Evolutionary conservation across 768 basidiomycete genomes (phyloP).

Genomic region (Lactifluus subvellereus): DNA sequence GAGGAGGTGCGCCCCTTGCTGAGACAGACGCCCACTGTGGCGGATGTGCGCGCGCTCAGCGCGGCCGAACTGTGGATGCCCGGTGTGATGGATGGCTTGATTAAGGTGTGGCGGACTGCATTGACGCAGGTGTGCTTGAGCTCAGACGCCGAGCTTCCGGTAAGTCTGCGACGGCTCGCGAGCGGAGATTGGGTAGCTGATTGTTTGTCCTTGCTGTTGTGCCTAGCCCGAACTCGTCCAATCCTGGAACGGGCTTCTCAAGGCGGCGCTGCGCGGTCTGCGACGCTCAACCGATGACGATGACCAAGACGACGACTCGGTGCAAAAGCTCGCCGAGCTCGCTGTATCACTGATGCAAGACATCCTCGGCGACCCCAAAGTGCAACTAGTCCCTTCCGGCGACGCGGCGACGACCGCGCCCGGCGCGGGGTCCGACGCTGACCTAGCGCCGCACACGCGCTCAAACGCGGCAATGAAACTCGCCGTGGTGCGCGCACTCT

Average conservation of each 20-base stretch:
- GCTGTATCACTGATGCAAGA: conserved; percentile 13
- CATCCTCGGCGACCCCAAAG: conserved; percentile 19
- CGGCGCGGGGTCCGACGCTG: not conserved
- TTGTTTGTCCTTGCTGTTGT: conserved; percentile 5
- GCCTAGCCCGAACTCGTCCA: conserved; percentile 42
- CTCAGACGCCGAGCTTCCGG: conserved; percentile 44
- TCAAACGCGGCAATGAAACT: conserved; percentile 51
- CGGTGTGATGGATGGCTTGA: conserved; percentile 48
- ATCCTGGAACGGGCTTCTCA: conserved; percentile 55
- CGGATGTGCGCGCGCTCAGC: conserved; percentile 53
- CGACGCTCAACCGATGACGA: conserved; percentile 33
- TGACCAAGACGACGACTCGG: conserved; percentile 31
- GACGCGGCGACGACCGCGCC: not conserved
- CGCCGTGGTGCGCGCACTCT: conserved; percentile 52
- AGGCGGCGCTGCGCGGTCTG: conserved; percentile 41
- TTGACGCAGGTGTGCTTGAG: conserved; percentile 41
- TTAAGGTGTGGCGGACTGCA: conserved; percentile 49
- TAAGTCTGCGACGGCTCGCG: conserved; percentile 31
- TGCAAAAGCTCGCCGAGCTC: conserved; percentile 24
- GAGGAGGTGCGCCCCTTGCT: conserved; percentile 46
- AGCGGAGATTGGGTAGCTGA: not conserved
- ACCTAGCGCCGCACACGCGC: conserved; percentile 24
- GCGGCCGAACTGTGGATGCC: conserved; percentile 49
- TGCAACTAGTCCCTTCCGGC: conserved; percentile 17
- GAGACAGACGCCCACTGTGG: conserved; percentile 46